phyloP scores from a whole-genome alignment of 2,329 filamentous ascomycete species.

The Canariomyces notabilis region DNA sequence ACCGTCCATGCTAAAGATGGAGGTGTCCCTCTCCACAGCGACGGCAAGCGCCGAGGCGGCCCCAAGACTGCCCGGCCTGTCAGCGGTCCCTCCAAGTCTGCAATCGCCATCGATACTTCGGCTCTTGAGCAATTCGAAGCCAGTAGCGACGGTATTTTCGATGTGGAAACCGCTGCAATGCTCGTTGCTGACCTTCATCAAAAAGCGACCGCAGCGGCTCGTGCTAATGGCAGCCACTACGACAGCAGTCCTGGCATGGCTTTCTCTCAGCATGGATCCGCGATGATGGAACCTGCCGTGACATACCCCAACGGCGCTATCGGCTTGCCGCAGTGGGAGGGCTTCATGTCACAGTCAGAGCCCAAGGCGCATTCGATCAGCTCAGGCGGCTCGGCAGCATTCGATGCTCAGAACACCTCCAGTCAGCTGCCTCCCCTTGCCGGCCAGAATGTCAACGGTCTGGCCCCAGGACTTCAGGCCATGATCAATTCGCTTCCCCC shows the following conservation, averaged over 20 bases:
- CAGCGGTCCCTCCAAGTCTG: constrained; percentile 65
- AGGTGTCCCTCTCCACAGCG: constrained; percentile 86
- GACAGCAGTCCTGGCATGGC: constrained; percentile 58
- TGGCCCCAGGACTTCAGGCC: constrained; percentile 63
- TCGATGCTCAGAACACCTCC: constrained; percentile 62
- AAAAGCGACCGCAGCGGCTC: constrained; percentile 74
- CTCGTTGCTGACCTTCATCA: constrained; percentile 97
- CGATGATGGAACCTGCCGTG: constrained; percentile 71
- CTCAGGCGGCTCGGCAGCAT: constrained; percentile 59
- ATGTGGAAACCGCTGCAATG: constrained; percentile 96
- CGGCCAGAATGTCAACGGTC: constrained; percentile 55
- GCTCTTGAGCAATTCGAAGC: constrained; percentile 90
- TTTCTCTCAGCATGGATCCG: constrained; percentile 66
- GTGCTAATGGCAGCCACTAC: constrained; percentile 50
- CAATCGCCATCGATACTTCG: constrained; percentile 76
- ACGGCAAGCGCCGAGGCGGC: constrained; percentile 78
- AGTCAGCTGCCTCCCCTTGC: constrained; percentile 56
- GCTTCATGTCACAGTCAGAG: constrained; percentile 71
- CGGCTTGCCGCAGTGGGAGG: constrained; percentile 84
- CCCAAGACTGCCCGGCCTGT: constrained; percentile 62
- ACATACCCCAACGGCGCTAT: constrained; percentile 75
- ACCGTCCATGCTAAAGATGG: constrained; percentile 99
- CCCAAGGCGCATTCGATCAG: constrained; percentile 71
- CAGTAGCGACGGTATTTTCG: constrained; percentile 84
- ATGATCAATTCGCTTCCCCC: constrained; percentile 67